These are phyloP conservation scores for Emmonsiellopsis sp. DNA, from an alignment of 2,329 filamentous ascomycete species.

Conservation along the genomic window DNA sequence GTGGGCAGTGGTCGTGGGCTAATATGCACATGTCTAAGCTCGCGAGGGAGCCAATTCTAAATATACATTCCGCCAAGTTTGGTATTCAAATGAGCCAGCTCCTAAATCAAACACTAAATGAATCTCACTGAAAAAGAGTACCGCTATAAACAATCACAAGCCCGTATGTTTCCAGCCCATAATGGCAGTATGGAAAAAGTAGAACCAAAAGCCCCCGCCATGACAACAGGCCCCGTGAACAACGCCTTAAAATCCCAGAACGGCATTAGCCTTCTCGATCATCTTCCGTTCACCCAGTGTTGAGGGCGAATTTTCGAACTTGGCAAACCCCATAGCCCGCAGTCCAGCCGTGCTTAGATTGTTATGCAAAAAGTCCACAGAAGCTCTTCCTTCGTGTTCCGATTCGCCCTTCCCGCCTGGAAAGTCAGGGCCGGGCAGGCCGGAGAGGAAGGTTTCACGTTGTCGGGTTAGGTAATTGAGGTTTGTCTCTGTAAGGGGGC, in stretches of 20 bases:
- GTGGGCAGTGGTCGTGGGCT: no score
- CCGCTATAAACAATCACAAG: no score
- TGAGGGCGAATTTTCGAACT: background rate
- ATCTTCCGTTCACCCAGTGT: background rate
- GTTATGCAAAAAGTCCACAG: background rate
- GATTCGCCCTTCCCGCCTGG: conserved; percentile 36
- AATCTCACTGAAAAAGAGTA: no score
- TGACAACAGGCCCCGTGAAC: no score
- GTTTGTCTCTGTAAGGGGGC: conserved; percentile 67
- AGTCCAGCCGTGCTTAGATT: background rate
- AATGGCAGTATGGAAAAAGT: background rate
- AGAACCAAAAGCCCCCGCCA: background rate
- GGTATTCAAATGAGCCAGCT: no score
- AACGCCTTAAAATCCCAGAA: background rate
- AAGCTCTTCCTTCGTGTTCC: background rate
- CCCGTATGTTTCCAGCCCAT: background rate
- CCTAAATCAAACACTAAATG: no score
- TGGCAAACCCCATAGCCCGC: background rate
- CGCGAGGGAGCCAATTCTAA: no score
- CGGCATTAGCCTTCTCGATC: background rate
- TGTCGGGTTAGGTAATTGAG: conserved; percentile 62
- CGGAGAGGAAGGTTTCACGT: conserved; percentile 57
- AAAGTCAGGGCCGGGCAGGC: conserved; percentile 61
- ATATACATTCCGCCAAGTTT: no score
- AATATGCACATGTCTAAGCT: no score